Conservation (phyloP, 768 basidiomycete species). For the Lactarius evosmus region DNA sequence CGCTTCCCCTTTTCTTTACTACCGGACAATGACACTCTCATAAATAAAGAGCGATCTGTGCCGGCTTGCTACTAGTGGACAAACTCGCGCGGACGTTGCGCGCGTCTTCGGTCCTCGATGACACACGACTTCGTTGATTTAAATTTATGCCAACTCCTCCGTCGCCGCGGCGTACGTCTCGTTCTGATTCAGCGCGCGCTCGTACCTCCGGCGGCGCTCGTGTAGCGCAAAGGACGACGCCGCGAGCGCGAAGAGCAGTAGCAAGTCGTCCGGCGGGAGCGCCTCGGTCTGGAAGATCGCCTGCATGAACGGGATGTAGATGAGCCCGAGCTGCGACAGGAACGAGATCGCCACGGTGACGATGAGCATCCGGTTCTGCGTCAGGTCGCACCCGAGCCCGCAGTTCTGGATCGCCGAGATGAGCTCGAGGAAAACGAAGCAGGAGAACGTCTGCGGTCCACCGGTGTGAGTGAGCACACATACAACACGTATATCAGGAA, state of each 20-base stretch:
- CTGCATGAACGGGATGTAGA: slow-evolving; percentile 92
- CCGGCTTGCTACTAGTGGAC: too few species aligned
- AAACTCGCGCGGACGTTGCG: too few species aligned
- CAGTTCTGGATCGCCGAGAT: slow-evolving; percentile 94
- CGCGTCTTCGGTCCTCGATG: too few species aligned
- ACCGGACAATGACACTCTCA: too few species aligned
- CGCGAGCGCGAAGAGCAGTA: slow-evolving; percentile 65
- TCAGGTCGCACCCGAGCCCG: slow-evolving; percentile 78
- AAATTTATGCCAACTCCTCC: slow-evolving; percentile 53
- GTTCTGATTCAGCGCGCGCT: slow-evolving; percentile 57
- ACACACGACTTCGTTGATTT: not conserved
- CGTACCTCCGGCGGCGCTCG: slow-evolving; percentile 75
- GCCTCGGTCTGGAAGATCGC: slow-evolving; percentile 91
- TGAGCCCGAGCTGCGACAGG: slow-evolving; percentile 75
- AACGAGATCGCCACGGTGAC: slow-evolving; percentile 86
- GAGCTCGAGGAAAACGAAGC: slow-evolving; percentile 95
- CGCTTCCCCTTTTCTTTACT: too few species aligned
- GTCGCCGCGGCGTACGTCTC: slow-evolving; percentile 48
- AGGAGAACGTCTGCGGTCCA: slow-evolving; percentile 95
- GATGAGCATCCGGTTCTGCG: slow-evolving; percentile 87
- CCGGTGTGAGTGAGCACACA: slow-evolving; percentile 11
- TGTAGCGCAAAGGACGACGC: slow-evolving; percentile 61
- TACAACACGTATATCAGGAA: not conserved
- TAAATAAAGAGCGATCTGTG: too few species aligned
- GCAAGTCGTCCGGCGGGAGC: slow-evolving; percentile 62